Percentiles rank a stretch among this genome's conserved stretches.
Evolutionary conservation across 768 basidiomycete species (phyloP).

Genomic region (Coprinellus micaceus): DNA sequence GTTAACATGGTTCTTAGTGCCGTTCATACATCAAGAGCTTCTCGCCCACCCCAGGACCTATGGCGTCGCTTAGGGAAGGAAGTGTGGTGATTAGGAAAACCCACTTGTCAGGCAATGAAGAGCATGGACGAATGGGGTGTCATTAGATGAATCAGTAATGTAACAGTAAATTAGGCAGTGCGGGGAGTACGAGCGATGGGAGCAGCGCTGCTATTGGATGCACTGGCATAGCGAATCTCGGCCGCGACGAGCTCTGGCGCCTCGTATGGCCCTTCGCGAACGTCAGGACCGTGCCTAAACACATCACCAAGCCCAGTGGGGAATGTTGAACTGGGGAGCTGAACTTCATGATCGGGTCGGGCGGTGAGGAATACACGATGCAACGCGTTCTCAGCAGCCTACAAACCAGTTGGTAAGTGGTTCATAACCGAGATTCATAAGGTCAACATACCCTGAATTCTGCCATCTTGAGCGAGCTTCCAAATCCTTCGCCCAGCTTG

Average conservation of each 20-base stretch:
- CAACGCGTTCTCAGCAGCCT: constrained; percentile 87
- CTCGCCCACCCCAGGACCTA: too few species aligned
- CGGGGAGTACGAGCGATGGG: too few species aligned
- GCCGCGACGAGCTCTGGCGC: constrained; percentile 55
- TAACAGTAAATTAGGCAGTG: too few species aligned
- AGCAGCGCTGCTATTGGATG: constrained; percentile 47
- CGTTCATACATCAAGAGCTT: too few species aligned
- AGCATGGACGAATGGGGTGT: too few species aligned
- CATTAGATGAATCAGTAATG: too few species aligned
- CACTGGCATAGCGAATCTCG: constrained; percentile 68
- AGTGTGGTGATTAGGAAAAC: too few species aligned
- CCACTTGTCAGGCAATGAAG: too few species aligned
- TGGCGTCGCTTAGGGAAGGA: too few species aligned
- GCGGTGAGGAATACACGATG: constrained; percentile 79
- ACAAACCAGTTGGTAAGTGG: constrained; percentile 5
- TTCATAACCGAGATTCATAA: background rate
- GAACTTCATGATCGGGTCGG: constrained; percentile 62
- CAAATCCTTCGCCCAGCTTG: constrained; percentile 93
- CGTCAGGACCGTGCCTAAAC: constrained; percentile 37
- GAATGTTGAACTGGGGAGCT: constrained; percentile 75
- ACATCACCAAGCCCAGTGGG: constrained; percentile 50
- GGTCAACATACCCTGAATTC: constrained; percentile 71
- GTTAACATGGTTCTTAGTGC: too few species aligned
- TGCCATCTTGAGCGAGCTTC: constrained; percentile 90
- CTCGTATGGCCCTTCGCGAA: constrained; percentile 39